Conservation (phyloP, 164 flowering plant genomes). For the Sextonia rubra region DNA sequence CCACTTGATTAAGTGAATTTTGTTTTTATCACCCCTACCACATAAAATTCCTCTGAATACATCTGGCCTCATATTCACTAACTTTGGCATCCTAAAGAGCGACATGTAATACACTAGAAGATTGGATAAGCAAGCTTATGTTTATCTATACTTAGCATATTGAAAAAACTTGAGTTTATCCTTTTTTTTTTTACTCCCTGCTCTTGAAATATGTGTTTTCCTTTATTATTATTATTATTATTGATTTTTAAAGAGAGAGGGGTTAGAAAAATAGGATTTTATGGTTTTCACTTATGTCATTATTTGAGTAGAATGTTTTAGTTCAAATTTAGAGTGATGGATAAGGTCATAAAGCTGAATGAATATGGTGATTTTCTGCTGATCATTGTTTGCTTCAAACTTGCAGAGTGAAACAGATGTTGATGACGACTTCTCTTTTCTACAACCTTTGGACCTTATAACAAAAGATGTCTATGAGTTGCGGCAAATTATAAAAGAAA, state of each 20-base stretch:
- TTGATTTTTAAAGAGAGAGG: not conserved
- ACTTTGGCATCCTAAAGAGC: no score
- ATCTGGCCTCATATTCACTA: no score
- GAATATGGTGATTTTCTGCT: conserved; percentile 2
- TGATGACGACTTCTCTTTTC: conserved; percentile 89
- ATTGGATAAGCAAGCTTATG: not conserved
- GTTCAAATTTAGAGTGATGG: no score
- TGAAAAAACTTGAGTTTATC: no score
- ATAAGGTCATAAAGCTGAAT: no score
- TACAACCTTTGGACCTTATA: conserved; percentile 91
- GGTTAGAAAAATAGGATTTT: not conserved
- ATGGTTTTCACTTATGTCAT: not conserved
- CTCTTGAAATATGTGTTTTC: not conserved
- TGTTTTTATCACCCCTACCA: no score
- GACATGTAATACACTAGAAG: no score
- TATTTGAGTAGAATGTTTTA: no score
- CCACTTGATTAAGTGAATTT: no score
- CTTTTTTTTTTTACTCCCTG: not conserved
- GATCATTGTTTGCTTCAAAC: conserved; percentile 27
- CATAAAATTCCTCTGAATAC: no score
- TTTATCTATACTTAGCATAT: no score
- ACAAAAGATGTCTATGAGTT: conserved; percentile 81
- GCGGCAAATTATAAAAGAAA: conserved; percentile 67
- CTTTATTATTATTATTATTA: not conserved
- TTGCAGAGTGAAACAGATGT: conserved; percentile 71